phyloP scores from a whole-genome alignment of 2,329 filamentous ascomycete species.

The Colletotrichum tropicicola region DNA sequence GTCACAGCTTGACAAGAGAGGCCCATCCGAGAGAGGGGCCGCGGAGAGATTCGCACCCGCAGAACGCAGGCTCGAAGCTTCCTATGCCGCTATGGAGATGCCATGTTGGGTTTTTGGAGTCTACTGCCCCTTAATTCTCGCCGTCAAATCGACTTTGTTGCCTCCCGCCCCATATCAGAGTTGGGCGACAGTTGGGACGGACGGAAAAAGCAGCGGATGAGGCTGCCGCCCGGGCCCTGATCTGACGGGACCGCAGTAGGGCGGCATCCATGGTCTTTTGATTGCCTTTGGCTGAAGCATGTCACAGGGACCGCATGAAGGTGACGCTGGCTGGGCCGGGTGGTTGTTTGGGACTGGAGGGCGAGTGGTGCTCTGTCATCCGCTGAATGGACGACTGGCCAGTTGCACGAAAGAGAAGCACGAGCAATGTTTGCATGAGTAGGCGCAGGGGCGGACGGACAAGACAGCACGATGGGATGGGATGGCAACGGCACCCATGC shows the following conservation, averaged over 20 bases:
- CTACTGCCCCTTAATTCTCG: conserved; percentile 8
- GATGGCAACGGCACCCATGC: conserved; percentile 12
- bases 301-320: too few relatives aligned
- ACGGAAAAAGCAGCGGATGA: conserved; percentile 13
- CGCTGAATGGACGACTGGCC: conserved; percentile 8
- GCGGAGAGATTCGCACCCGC: neutral
- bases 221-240: conserved; percentile 7
- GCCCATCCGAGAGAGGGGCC: conserved; percentile 6
- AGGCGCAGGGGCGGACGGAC: neutral
- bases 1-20: conserved; percentile 13
- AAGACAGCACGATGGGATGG: conserved; percentile 9
- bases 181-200: too few relatives aligned
- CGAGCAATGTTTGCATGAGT: conserved; percentile 21
- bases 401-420: conserved; percentile 11
- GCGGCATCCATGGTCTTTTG: too few relatives aligned
- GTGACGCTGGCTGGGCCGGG: too few relatives aligned
- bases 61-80: conserved; percentile 5
- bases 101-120: neutral
- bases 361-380: conserved; percentile 23
- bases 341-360: conserved; percentile 14
- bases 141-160: neutral
- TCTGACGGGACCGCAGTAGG: too few relatives aligned
- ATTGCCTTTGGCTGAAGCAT: too few relatives aligned
- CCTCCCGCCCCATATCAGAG: too few relatives aligned
- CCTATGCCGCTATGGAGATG: neutral